Conservation (phyloP, 345 rosid species). For the Hypericum perforatum region DNA sequence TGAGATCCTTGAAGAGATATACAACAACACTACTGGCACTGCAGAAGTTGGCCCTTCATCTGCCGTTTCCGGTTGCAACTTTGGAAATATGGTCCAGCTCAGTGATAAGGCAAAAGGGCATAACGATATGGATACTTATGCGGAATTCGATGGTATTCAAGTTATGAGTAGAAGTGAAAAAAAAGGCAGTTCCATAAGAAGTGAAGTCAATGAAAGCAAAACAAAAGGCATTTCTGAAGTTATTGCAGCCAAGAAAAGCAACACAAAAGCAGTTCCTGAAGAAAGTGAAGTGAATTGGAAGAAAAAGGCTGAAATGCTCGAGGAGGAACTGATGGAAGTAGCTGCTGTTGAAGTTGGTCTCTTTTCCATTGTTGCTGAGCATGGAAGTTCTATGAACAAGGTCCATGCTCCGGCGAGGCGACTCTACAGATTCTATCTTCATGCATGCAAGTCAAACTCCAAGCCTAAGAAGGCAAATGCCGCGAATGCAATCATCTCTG, state of each 20-base stretch:
- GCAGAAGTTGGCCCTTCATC: neutral
- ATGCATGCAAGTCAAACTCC: conserved; percentile 49
- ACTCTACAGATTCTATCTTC: conserved; percentile 74
- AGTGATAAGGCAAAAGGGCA: conserved; percentile 9
- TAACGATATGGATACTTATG: conserved; percentile 14
- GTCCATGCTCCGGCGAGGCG: conserved; percentile 90
- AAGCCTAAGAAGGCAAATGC: conserved; percentile 48
- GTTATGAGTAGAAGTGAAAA: conserved; percentile 9
- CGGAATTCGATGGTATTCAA: conserved; percentile 7
- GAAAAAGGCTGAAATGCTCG: conserved; percentile 45
- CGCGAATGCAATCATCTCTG: conserved; percentile 71
- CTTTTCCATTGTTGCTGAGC: conserved; percentile 85
- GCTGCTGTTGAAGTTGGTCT: conserved; percentile 80
- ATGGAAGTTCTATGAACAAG: conserved; percentile 73
- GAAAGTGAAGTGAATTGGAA: conserved; percentile 25
- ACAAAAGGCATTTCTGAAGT: too few relatives aligned
- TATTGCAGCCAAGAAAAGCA: too few relatives aligned
- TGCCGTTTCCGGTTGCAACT: neutral
- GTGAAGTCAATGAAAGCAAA: conserved; percentile 11
- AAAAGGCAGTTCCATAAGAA: conserved; percentile 19
- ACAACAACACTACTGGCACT: neutral
- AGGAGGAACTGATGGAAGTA: conserved; percentile 87
- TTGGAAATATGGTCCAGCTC: neutral
- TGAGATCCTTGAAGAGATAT: neutral
- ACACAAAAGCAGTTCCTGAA: neutral